These are phyloP conservation scores for Boletus vermiculosoides DNA, from an alignment of 768 basidiomycete species.

Conservation along the genomic window DNA sequence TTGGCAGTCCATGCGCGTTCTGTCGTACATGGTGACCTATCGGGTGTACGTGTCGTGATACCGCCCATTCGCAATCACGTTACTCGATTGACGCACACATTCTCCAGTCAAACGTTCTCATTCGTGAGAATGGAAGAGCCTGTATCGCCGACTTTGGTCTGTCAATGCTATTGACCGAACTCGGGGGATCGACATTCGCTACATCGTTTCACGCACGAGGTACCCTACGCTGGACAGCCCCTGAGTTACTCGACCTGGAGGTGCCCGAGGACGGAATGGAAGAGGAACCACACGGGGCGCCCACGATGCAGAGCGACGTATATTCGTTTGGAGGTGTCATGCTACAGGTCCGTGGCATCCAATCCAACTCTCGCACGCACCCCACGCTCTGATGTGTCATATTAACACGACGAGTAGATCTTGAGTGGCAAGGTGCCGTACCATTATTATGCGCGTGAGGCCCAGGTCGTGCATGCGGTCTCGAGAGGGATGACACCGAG, in stretches of 20 bases:
- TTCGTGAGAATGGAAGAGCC: slow-evolving; percentile 35
- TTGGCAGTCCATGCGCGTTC: slow-evolving; percentile 17
- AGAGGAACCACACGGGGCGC: too few species aligned
- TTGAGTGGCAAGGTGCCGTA: slow-evolving; percentile 15
- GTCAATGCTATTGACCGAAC: too few species aligned
- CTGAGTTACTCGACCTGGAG: too few species aligned
- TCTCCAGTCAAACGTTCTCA: slow-evolving; percentile 42
- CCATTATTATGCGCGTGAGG: slow-evolving; percentile 11
- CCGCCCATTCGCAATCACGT: background rate
- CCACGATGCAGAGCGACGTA: background rate
- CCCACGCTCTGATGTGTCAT: background rate
- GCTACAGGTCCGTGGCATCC: slow-evolving; percentile 10
- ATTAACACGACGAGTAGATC: background rate
- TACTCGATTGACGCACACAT: background rate
- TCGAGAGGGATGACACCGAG: slow-evolving; percentile 1
- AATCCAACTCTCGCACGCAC: too few species aligned
- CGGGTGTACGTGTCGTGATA: slow-evolving; percentile 11
- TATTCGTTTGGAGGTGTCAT: slow-evolving; percentile 26
- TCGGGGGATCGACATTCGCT: slow-evolving; percentile 6
- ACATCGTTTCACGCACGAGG: slow-evolving; percentile 21
- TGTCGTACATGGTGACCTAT: slow-evolving; percentile 22
- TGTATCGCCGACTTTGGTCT: slow-evolving; percentile 23
- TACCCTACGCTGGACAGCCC: slow-evolving; percentile 14
- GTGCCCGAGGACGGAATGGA: too few species aligned
- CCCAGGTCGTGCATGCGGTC: slow-evolving; percentile 12